A percentile compares a stretch with the other conserved stretches of the same genome.
Conservation (phyloP, 179 eudicot species). For the Corrigiola litoralis region DNA sequence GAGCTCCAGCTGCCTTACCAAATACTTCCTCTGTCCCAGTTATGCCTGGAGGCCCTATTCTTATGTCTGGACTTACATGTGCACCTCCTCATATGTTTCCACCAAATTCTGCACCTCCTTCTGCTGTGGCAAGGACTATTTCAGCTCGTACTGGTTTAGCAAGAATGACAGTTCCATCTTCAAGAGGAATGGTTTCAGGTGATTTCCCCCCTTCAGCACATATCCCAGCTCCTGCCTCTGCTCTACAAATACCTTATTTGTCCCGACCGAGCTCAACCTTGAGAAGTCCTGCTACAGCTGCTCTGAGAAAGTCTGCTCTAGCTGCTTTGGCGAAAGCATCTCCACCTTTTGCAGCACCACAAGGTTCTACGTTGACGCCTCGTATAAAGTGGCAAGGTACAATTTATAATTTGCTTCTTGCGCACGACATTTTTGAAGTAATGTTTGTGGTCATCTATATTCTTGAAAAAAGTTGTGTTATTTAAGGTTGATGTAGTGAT, state of each 20-base stretch:
- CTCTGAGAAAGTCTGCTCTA: constrained; percentile 6
- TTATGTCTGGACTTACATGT: background rate
- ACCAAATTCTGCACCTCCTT: background rate
- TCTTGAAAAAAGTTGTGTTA: background rate
- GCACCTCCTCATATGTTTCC: constrained; percentile 3
- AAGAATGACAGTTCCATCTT: constrained; percentile 6
- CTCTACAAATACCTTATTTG: background rate
- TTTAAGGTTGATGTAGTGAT: background rate
- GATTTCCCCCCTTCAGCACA: background rate
- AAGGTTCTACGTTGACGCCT: constrained; percentile 5
- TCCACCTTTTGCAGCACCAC: constrained; percentile 5
- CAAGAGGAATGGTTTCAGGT: background rate
- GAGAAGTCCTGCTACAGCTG: background rate
- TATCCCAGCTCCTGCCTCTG: constrained; percentile 9
- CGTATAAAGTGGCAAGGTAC: constrained; percentile 31
- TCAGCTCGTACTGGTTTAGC: background rate
- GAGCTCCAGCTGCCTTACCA: background rate
- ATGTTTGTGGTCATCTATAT: background rate
- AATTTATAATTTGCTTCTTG: background rate
- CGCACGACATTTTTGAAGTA: background rate
- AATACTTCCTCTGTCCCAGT: background rate
- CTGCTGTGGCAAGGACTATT: constrained; percentile 1
- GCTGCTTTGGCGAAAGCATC: constrained; percentile 17
- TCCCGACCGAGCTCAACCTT: background rate
- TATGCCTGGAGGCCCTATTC: background rate